A percentile compares a stretch with the other conserved stretches of the same genome.
Conservation (phyloP, 495 filamentous ascomycete species). For the Aspergillus hancockii region DNA sequence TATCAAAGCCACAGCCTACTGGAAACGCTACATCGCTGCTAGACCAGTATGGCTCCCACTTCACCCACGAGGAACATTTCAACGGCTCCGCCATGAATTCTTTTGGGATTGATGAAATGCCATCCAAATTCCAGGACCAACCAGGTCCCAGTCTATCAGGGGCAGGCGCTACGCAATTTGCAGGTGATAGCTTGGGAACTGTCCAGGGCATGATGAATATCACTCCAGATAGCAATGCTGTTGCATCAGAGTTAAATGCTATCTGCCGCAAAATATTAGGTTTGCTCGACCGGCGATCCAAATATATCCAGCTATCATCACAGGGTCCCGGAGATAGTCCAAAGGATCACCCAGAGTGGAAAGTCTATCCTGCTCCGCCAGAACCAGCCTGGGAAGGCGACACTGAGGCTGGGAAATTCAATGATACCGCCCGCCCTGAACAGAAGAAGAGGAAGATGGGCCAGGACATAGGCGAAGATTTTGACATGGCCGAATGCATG, state of each 20-base stretch:
- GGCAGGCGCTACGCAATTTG: neutral
- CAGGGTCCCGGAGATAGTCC: conserved; percentile 82
- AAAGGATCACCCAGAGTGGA: conserved; percentile 79
- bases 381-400: conserved; percentile 86
- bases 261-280: conserved; percentile 89
- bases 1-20: neutral
- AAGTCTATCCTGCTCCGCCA: conserved; percentile 86
- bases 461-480: conserved; percentile 88
- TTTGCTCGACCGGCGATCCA: conserved; percentile 80
- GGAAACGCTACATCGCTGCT: neutral
- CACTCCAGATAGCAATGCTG: conserved; percentile 44
- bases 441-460: conserved; percentile 78
- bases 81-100: neutral
- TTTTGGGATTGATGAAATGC: conserved; percentile 6
- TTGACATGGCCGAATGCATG: conserved; percentile 71
- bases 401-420: conserved; percentile 41
- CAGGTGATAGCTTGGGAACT: conserved; percentile 14
- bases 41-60: neutral
- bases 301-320: conserved; percentile 84
- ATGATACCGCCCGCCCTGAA: conserved; percentile 10
- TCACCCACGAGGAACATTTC: neutral
- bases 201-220: conserved; percentile 18
- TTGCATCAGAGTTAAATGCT: conserved; percentile 75
- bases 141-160: neutral
- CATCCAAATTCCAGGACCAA: conserved; percentile 3